These are phyloP conservation scores for Penicillium bovifimosum DNA, from an alignment of 495 filamentous ascomycete genomes.

Conservation along the genomic window DNA sequence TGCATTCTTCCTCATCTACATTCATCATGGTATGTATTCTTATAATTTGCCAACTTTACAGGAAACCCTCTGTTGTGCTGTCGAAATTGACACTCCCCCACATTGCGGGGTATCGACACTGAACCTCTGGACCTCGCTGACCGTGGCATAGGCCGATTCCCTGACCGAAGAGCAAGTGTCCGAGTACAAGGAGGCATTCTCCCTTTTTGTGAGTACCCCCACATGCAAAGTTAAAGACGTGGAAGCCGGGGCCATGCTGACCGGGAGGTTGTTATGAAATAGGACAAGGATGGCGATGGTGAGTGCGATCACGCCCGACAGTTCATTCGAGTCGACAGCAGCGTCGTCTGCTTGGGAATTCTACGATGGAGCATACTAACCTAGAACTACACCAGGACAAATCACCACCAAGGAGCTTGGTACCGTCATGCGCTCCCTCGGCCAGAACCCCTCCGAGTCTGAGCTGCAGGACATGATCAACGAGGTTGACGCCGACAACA, in stretches of 20 bases:
- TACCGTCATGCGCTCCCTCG: constrained; percentile 98
- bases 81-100: constrained; percentile 26
- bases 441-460: constrained; percentile 98
- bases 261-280: constrained; percentile 16
- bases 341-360: neutral
- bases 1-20: constrained; percentile 11
- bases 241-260: constrained; percentile 5
- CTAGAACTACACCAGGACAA: constrained; percentile 58
- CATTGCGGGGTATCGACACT: constrained; percentile 36
- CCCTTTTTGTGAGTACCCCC: constrained; percentile 82
- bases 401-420: constrained; percentile 99
- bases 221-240: constrained; percentile 11
- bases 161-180: constrained; percentile 99
- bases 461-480: constrained; percentile 99
- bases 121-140: constrained; percentile 19
- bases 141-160: constrained; percentile 66
- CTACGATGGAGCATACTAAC: neutral
- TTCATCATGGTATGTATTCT: constrained; percentile 31
- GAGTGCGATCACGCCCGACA: constrained; percentile 43
- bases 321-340: neutral
- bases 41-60: neutral
- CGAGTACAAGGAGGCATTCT: constrained; percentile 99
- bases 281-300: constrained; percentile 99
- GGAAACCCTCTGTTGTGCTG: constrained; percentile 1
- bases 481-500: constrained; percentile 99